Evolutionary conservation across 257 asterid genomes (phyloP).

Genomic region (Asclepias syriaca): DNA sequence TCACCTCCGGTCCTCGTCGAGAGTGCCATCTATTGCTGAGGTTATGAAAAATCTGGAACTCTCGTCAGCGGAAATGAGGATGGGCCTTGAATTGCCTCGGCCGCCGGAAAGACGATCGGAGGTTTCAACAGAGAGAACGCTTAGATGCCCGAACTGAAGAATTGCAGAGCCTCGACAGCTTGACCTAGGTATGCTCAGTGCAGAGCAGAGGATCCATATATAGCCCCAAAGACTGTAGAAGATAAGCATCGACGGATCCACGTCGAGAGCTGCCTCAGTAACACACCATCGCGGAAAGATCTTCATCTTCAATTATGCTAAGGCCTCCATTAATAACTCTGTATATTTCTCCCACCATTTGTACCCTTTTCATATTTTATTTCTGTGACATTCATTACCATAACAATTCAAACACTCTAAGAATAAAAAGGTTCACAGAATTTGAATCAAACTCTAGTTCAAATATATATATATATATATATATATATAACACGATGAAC

Average conservation of each 20-base stretch:
- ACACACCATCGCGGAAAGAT: neutral
- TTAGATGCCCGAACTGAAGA: neutral
- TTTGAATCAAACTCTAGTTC: too few species aligned
- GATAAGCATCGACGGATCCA: neutral
- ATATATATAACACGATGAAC: too few species aligned
- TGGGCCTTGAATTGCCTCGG: neutral
- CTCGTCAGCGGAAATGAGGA: neutral
- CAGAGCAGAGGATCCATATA: neutral
- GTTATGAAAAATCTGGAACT: neutral
- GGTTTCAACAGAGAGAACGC: neutral
- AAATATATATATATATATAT: too few species aligned
- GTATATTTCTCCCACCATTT: too few species aligned
- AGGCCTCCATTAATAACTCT: neutral
- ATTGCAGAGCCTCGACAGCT: neutral
- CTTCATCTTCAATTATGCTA: constrained; percentile 6
- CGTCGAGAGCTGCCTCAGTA: constrained; percentile 7
- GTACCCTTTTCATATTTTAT: too few species aligned
- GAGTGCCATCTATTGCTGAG: constrained; percentile 7
- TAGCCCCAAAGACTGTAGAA: neutral
- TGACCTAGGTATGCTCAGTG: neutral
- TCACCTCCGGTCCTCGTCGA: neutral
- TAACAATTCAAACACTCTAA: too few species aligned
- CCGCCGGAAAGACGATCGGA: neutral
- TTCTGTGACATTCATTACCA: too few species aligned
- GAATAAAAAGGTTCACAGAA: too few species aligned